Evolutionary conservation across 768 basidiomycete genomes (phyloP), one percentile per base, ranked within the genome.

Genomic region (Amylocystis lapponica): DNA sequence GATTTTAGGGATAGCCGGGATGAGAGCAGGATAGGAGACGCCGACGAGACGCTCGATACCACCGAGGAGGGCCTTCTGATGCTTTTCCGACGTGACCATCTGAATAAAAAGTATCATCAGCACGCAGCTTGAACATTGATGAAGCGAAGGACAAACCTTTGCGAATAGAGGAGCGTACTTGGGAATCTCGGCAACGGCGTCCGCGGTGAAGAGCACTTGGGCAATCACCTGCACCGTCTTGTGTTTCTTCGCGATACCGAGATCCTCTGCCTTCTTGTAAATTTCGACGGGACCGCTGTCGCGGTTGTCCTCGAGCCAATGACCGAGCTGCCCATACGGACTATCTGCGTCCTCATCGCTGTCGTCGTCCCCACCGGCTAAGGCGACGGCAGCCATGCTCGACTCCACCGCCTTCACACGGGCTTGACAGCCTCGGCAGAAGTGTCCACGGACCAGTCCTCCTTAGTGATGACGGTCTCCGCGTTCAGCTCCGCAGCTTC

Each of bases 161-260:
- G 70, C 73, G 41, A 97, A 74, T 5, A 98, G 59, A 5, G 85
- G 63, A 2, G 75, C 73, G 55, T 86, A 89, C 25, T 69, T 70
- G 5, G 67, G 62, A 33, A 91, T 73, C 63, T 92, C 83, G 4
- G 62, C 58, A 10, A 86, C 59, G 20, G 87, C 76, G 27, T 89
- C 69, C 31, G 76, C 76, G 7, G 83, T 83, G 66, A 97, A 97
- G 43, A 98, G 69, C 6, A 80, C 75, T 61, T 94, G 86, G 16
- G 82, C 85, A 41, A 99, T 68, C 33, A 92, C 81, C 47, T 85
- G 75, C 25, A 95, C 69, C 0, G 86, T 76, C 74, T 86, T 94
- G 73, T 97, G 90, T 66, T 96, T 98, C 72, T 88, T 93, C 59
- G 88, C 91, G 49, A 98, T 84, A 32, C 88, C 90, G 19, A 93